Base-by-base conservation (phyloP, 78 protist species). In the Dictyostelium intermedium region DNA sequence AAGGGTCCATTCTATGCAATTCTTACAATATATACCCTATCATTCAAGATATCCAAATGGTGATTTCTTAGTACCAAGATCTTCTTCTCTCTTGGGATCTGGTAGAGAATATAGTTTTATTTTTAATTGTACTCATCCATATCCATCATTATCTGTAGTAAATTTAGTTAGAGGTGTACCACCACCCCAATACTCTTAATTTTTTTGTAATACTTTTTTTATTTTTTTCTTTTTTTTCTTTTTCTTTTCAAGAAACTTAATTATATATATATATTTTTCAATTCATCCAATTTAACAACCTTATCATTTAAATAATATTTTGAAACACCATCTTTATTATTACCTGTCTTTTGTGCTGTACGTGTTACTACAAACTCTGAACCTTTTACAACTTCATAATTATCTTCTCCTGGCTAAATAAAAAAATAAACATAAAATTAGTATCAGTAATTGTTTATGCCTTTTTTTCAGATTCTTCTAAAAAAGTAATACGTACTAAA, bases 351-450 rank as follows among this genome's bases (percentile, higher is more conserved):
- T 34, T 35, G 35, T 23, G 97, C 99, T 37, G 37, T 86, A 7
- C 99, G 96, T 9, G 99, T 39, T 23, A 99, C 98, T 32, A 82
- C 81, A 37, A 99, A 41, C 92, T 97, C 96, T 43, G 97, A 77
- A 82, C 91, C 97, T 3, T 85, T 91, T 1, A 99, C 96, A 3
- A 92, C 91, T 34, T 91, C 94, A 34, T 25, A 93, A 37, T 84
- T 92, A 11, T 47, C 87, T 25, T n/a, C 98, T 13, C 25, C 95
- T 78, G 47, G 81, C 98, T 92, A 66, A 0, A 66, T 14, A 76
- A 1, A 30, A 45, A 76, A 3, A 13, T 39, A 74, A 41, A 69
- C 2, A 6, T 35, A 79, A 37, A 37, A 79, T 56, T 14, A 9
- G 1, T n/a, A n/a, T n/a, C n/a, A n/a, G n/a, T n/a, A n/a, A n/a